Conservation (phyloP, 345 rosid genomes). For the Carallia brachiata region DNA sequence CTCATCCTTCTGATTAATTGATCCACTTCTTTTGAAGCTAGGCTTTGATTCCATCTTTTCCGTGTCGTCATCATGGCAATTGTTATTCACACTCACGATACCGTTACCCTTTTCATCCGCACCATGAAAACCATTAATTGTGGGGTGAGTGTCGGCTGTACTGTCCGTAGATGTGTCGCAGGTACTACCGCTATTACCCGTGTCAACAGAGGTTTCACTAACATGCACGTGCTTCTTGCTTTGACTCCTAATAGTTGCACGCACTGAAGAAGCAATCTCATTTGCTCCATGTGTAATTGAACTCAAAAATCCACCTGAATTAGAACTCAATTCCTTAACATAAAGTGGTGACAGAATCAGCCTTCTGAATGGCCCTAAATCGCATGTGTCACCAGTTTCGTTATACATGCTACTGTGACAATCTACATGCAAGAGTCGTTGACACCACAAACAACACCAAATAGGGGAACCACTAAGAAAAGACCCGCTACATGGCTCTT, state of each 20-base stretch:
- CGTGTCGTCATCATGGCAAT: slow-evolving; percentile 37
- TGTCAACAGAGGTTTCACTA: slow-evolving; percentile 56
- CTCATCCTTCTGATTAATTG: slow-evolving; percentile 76
- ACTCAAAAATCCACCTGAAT: slow-evolving; percentile 74
- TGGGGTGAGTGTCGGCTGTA: slow-evolving; percentile 49
- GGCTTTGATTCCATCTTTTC: slow-evolving; percentile 52
- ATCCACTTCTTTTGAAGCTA: slow-evolving; percentile 58
- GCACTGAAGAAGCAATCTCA: slow-evolving; percentile 89
- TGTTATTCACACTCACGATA: slow-evolving; percentile 29
- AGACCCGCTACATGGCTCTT: slow-evolving; percentile 85
- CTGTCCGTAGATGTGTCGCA: slow-evolving; percentile 59
- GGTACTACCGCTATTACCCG: slow-evolving; percentile 48
- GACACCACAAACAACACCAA: slow-evolving; percentile 99
- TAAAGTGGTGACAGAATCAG: slow-evolving; percentile 78
- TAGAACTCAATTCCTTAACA: slow-evolving; percentile 64
- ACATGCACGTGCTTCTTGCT: slow-evolving; percentile 75
- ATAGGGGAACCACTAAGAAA: slow-evolving; percentile 95
- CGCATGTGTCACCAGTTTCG: slow-evolving; percentile 86
- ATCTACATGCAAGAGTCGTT: slow-evolving; percentile 90
- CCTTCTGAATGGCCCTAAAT: slow-evolving; percentile 80
- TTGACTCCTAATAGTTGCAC: slow-evolving; percentile 88
- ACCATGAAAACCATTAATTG: slow-evolving; percentile 42
- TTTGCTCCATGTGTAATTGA: slow-evolving; percentile 95
- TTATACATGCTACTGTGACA: slow-evolving; percentile 73
- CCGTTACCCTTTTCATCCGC: slow-evolving; percentile 50